Base-by-base conservation (phyloP, 2,329 filamentous ascomycete species). In the Sporothrix curviconia region DNA sequence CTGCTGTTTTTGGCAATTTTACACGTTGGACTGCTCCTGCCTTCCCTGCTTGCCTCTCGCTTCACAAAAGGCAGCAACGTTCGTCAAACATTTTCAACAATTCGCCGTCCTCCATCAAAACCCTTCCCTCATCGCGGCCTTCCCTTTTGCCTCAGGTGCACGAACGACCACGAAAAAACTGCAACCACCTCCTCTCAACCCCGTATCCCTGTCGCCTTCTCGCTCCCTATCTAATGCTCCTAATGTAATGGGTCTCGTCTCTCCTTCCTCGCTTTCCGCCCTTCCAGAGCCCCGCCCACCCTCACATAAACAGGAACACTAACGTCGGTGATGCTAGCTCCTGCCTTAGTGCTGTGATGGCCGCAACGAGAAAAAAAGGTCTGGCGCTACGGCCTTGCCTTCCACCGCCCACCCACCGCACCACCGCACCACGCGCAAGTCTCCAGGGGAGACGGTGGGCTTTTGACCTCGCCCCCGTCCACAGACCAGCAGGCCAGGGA, bases 321-420 rank as follows among this genome's bases (percentile, higher is more conserved):
- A 55, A 19, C 15, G n/a, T 32, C 30, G 7, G 46, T 34, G 46
- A 19, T 49, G 46, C 46, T 55, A 55, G 43, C 53, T 55, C 19
- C 15, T 37, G 42, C 53, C 49, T 34, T 49, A 46, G 53, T 32
- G 34, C 42, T 37, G 9, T 30, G 34, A 32, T 34, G 25, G 54
- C 36, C 17, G 32, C 36, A 40, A 42, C 43, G 24, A 51, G 28
- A 39, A 50, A 19, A 28, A 51, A 51, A 25, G 36, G 19, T n/a
- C 44, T 43, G 54, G 54, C 54, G 54, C 44, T 56, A 50, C 46
- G 24, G 42, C n/a, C 54, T 50, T 56, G 36, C 7, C 36, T 34
- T 37, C 37, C 54, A 50, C 25, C 28, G 24, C 43, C 46, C 46
- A 50, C 43, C 43, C 43, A 49, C 44, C 44, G 15, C 36, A 37